These are phyloP conservation scores for Echria macrotheca DNA, from an alignment of 495 filamentous ascomycete species.

Conservation along the genomic window DNA sequence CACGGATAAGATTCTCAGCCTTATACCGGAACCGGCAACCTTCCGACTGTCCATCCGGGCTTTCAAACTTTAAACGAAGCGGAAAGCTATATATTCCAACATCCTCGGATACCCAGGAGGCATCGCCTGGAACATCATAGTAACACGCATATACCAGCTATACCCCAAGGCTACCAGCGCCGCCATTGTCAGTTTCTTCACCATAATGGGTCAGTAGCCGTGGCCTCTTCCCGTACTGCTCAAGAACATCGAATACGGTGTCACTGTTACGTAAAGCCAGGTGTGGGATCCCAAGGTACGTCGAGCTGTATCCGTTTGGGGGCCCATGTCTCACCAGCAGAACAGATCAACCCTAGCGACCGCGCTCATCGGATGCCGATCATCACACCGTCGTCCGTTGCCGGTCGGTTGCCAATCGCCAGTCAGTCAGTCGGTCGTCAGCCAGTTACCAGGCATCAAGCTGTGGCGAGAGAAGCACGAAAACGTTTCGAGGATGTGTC, in stretches of 20 bases:
- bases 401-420: no score
- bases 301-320: background rate
- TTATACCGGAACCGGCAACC: constrained; percentile 82
- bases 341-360: constrained; percentile 73
- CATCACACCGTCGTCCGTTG: constrained; percentile 93
- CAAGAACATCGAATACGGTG: constrained; percentile 80
- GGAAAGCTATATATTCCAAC: constrained; percentile 88
- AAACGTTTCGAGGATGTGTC: no score
- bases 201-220: constrained; percentile 81
- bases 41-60: constrained; percentile 84
- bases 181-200: constrained; percentile 99
- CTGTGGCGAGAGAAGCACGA: no score
- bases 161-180: no score
- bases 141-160: no score
- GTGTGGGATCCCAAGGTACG: constrained; percentile 92
- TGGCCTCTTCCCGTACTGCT: constrained; percentile 91
- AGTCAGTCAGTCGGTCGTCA: no score
- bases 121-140: constrained; percentile 96
- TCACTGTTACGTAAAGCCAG: constrained; percentile 58
- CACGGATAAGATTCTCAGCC: constrained; percentile 79
- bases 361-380: constrained; percentile 92
- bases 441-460: no score
- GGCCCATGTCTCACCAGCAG: constrained; percentile 29
- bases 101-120: constrained; percentile 95
- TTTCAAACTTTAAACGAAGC: constrained; percentile 94